Conservation (phyloP, 2,329 filamentous ascomycete genomes). For the Penicillium polonicum region DNA sequence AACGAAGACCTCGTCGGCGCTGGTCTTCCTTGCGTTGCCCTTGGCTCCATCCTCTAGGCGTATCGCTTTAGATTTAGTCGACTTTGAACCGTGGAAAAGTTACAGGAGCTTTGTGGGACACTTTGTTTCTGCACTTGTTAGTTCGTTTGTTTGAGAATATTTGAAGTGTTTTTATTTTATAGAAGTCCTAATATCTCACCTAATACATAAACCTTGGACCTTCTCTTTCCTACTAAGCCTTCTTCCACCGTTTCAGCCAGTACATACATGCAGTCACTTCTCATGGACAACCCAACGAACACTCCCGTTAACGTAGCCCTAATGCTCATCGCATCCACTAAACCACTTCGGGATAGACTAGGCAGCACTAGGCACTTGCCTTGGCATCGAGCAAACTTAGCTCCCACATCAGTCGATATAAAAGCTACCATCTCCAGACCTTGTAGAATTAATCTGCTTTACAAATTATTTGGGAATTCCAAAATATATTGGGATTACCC, state of each 20-base stretch:
- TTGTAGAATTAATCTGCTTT: too few species aligned
- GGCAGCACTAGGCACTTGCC: background rate
- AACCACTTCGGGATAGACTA: background rate
- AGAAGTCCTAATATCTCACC: conserved; percentile 9
- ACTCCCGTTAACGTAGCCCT: too few species aligned
- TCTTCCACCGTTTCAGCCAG: too few species aligned
- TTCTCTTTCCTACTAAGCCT: background rate
- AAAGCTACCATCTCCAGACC: background rate
- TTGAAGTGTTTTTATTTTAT: conserved; percentile 9
- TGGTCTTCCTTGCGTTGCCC: conserved; percentile 37
- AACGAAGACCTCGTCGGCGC: conserved; percentile 29
- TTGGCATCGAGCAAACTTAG: background rate
- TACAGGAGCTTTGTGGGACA: conserved; percentile 14
- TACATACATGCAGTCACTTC: too few species aligned
- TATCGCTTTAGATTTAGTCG: conserved; percentile 1
- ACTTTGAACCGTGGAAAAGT: conserved; percentile 3
- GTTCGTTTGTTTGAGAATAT: conserved; percentile 13
- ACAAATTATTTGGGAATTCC: background rate
- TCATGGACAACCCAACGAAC: too few species aligned
- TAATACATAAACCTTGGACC: conserved; percentile 17
- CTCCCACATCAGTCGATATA: background rate
- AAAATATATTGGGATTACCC: background rate
- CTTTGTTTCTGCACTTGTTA: conserved; percentile 13
- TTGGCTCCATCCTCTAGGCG: conserved; percentile 40
- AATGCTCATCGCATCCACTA: background rate